phyloP scores from a whole-genome alignment of 805 yeast species.

The Saitoella complicata region DNA sequence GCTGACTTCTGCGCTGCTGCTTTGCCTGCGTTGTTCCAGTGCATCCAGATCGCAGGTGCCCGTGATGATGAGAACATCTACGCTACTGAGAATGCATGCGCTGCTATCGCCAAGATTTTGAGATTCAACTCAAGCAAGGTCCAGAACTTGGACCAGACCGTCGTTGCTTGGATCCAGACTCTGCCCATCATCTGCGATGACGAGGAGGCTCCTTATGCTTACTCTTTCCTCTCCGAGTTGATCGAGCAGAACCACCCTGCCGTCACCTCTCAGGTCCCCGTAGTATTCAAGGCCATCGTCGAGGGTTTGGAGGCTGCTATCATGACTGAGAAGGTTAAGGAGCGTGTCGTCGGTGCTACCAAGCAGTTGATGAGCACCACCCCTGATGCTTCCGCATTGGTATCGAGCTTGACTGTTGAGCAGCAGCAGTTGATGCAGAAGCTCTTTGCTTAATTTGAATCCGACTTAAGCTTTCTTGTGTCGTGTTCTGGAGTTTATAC shows the following conservation, averaged over 20 bases:
- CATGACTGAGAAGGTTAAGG: constrained; percentile 56
- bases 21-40: constrained; percentile 58
- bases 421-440: too few species aligned
- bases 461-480: too few species aligned
- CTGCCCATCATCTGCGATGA: constrained; percentile 74
- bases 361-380: constrained; percentile 34
- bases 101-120: constrained; percentile 72
- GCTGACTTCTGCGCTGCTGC: constrained; percentile 49
- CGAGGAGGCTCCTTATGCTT: constrained; percentile 76
- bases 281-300: constrained; percentile 50
- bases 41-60: constrained; percentile 63
- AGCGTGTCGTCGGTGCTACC: constrained; percentile 41
- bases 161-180: constrained; percentile 62
- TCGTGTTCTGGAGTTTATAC: too few species aligned
- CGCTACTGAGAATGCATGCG: constrained; percentile 75
- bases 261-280: constrained; percentile 37
- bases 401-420: too few species aligned
- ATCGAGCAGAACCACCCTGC: constrained; percentile 51
- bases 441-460: too few species aligned
- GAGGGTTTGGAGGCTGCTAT: constrained; percentile 59
- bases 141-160: constrained; percentile 37
- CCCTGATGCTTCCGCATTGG: too few species aligned
- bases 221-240: constrained; percentile 55
- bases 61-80: constrained; percentile 67
- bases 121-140: constrained; percentile 33